A percentile compares a stretch with the other conserved stretches of the same genome.
Evolutionary conservation across 2,329 filamentous ascomycete genomes (phyloP).

Genomic region (Fusarium protoensiforme): DNA sequence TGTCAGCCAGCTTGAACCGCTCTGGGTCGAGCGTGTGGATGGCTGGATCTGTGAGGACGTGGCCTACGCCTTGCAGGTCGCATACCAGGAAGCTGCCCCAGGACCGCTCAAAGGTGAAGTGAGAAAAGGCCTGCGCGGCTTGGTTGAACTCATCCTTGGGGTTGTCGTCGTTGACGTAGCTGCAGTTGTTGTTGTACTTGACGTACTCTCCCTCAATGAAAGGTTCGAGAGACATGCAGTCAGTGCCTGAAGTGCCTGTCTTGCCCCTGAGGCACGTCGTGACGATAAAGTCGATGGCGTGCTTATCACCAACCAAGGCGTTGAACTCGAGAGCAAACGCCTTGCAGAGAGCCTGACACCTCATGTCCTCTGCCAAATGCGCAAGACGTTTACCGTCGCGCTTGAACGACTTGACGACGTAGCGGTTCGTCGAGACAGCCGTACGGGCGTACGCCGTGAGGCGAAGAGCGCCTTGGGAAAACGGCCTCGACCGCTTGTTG

Average conservation of each 20-base stretch:
- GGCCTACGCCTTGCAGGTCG: slow-evolving; percentile 52
- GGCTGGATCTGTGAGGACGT: slow-evolving; percentile 50
- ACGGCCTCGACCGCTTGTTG: slow-evolving; percentile 40
- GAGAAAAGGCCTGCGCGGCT: slow-evolving; percentile 53
- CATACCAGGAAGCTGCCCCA: slow-evolving; percentile 48
- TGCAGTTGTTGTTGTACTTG: slow-evolving; percentile 53
- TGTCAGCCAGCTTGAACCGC: slow-evolving; percentile 47
- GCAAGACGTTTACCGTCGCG: slow-evolving; percentile 36
- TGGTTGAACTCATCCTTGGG: slow-evolving; percentile 37
- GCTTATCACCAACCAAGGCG: slow-evolving; percentile 34
- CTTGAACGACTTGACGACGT: slow-evolving; percentile 51
- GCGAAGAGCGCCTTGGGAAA: slow-evolving; percentile 47
- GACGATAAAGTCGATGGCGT: slow-evolving; percentile 46
- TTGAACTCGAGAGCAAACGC: slow-evolving; percentile 56
- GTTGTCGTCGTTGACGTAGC: slow-evolving; percentile 45
- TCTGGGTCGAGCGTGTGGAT: slow-evolving; percentile 49
- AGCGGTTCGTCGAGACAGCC: slow-evolving; percentile 37
- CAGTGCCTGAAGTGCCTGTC: not conserved
- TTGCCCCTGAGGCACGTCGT: slow-evolving; percentile 45
- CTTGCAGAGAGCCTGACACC: slow-evolving; percentile 52
- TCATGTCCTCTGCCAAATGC: slow-evolving; percentile 52
- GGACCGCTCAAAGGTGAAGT: slow-evolving; percentile 56
- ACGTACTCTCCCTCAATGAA: slow-evolving; percentile 49
- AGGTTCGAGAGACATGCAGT: slow-evolving; percentile 50
- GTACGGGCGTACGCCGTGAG: slow-evolving; percentile 50